These are phyloP conservation scores for Cladorrhinum samala DNA, from an alignment of 495 filamentous ascomycete genomes.

Conservation along the genomic window DNA sequence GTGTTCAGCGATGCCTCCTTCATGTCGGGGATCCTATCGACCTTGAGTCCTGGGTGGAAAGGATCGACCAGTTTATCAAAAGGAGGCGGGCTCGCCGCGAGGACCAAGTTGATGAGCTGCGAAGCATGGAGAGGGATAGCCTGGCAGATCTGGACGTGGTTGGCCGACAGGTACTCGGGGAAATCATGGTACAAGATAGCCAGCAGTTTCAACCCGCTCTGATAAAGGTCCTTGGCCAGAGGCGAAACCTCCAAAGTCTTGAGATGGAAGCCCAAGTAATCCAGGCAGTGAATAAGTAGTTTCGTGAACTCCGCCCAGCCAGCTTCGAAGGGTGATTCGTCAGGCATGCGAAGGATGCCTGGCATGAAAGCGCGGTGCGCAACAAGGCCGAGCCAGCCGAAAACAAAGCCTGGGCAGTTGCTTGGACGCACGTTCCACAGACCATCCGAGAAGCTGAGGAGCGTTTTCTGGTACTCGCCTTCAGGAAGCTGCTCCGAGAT, in stretches of 20 bases:
- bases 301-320: conserved; percentile 73
- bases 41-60: conserved; percentile 69
- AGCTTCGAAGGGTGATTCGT: conserved; percentile 40
- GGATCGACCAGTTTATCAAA: conserved; percentile 76
- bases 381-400: conserved; percentile 76
- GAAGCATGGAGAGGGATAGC: conserved; percentile 77
- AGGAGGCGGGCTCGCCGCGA: conserved; percentile 73
- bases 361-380: conserved; percentile 86
- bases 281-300: conserved; percentile 67
- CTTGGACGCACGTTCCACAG: conserved; percentile 69
- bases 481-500: conserved; percentile 33
- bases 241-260: conserved; percentile 64
- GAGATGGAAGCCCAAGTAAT: conserved; percentile 71
- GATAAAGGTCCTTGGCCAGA: conserved; percentile 75
- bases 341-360: conserved; percentile 58
- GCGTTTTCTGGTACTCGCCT: conserved; percentile 60
- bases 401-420: conserved; percentile 73
- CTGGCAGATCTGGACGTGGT: conserved; percentile 79
- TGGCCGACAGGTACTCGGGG: conserved; percentile 83
- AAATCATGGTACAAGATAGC: conserved; percentile 89
- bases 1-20: conserved; percentile 56
- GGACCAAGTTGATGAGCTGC: conserved; percentile 83
- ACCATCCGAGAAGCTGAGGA: conserved; percentile 66
- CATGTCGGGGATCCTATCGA: conserved; percentile 74
- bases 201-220: conserved; percentile 73